Base-by-base conservation (phyloP, 179 eudicot species). In the Monotropa hypopitys region DNA sequence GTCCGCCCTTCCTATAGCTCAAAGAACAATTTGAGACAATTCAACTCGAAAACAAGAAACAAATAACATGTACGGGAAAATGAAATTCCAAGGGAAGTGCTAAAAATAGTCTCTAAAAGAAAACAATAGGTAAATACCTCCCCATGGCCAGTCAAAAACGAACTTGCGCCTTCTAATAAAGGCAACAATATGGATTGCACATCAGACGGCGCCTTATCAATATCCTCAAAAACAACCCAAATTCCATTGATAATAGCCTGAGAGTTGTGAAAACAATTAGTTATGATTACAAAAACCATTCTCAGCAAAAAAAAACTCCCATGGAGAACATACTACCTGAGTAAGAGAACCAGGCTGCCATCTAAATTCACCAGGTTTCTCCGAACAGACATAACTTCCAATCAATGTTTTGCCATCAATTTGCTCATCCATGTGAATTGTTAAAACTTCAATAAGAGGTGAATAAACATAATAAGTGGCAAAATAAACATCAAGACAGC, bases 321-420 rank as follows among this genome's bases (percentile, higher is more conserved):
- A 51, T 49, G 7, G 40, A 8, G 65, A 69, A 77, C 80, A 74
- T 70, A 93, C 99, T 70, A 93, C 99, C 98, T 96, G 98, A 67
- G 97, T 91, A 70, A 96, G 94, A 69, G 98, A 93, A 80, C 98
- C 98, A 74, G 98, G 98, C 82, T 93, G 99, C 99, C 99, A 96
- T 76, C 96, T 88, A 77, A 96, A 96, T 86, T 93, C 99, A 77
- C 99, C 99, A 76, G 96, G 99, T 83, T 85, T 87, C 76, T 96
- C 98, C 7, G 97, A 84, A 79, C 96, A 96, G 75, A 93, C 98
- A 82, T 96, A 96, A 84, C 88, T 87, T 67, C 99, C 99, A 54
- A 96, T 80, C 80, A 96, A 81, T 59, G 93, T 96, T 83, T 90
- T 93, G 50, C 98, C 98, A 79, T 96, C 99, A 80, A 93, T 89